Conservation (phyloP, 1,284 basidiomycete genomes). For the Peniophora sp. region DNA sequence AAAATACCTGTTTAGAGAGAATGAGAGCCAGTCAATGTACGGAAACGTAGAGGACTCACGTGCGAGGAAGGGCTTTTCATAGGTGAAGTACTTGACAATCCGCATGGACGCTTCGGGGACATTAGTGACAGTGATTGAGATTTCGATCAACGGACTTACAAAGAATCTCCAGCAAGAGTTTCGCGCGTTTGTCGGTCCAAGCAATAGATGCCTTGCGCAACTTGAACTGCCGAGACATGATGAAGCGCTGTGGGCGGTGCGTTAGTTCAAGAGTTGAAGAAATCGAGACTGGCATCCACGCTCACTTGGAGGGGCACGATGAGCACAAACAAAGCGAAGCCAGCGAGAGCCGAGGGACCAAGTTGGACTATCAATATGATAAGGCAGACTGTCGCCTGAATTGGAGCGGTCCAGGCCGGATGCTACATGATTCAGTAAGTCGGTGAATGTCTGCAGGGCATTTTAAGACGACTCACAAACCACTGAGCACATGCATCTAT, state of each 20-base stretch:
- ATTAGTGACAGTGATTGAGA: constrained; percentile 1
- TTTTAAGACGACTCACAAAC: constrained; percentile 43
- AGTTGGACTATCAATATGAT: constrained; percentile 56
- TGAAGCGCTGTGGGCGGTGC: constrained; percentile 61
- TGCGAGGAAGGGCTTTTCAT: constrained; percentile 57
- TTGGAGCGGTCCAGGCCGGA: constrained; percentile 62
- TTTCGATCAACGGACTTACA: constrained; percentile 21
- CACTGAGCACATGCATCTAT: constrained; percentile 56
- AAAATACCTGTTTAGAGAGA: constrained; percentile 42
- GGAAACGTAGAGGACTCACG: constrained; percentile 27
- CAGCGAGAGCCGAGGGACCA: constrained; percentile 70
- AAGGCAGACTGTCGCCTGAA: constrained; percentile 55
- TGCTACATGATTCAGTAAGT: constrained; percentile 21
- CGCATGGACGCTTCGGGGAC: constrained; percentile 50
- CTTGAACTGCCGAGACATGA: constrained; percentile 63
- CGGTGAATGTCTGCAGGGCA: background rate
- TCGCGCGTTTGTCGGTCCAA: constrained; percentile 67
- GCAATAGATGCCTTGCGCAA: constrained; percentile 54
- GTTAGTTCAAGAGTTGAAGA: constrained; percentile 64
- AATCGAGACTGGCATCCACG: constrained; percentile 45
- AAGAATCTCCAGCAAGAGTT: constrained; percentile 60
- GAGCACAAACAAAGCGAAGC: constrained; percentile 66
- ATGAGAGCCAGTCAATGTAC: constrained; percentile 2
- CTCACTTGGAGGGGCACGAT: constrained; percentile 65
- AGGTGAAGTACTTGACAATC: constrained; percentile 72